Evolutionary conservation across 108 stramenopile genomes (phyloP), one percentile per base, ranked within the genome.

Genomic region (Licmophora abbreviata): DNA sequence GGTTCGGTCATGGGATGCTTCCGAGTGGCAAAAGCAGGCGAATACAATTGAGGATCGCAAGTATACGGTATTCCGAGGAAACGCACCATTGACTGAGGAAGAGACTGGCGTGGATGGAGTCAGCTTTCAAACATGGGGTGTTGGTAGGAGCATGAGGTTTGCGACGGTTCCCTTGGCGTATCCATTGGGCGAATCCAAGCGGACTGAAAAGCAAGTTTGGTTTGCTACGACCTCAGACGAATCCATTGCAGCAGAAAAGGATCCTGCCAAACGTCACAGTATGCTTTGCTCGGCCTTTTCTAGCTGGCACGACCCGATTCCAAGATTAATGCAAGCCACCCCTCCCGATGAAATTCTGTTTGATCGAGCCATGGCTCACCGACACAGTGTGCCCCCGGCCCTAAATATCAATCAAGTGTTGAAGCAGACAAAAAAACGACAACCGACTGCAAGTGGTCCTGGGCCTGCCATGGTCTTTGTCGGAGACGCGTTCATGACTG

Each of bases 51-150:
- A 87, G 56, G 81, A 85, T 69, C 64, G 90, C 35, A 48, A 76
- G 35, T 92, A 92, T 44, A 65, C 73, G 23, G 90, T 92, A 6
- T 87, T 85, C 45, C 83, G 90, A 38, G 90, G 90, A 17, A 92
- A 87, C 74, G 62, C 90, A 9, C 63, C 66, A 11, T 36, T 83
- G 20, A 63, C 70, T 8, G 29, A 20, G 5, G 54, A 61, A 24
- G 67, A 77, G 0, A 57, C 17, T 4, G 71, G 54, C 25, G 63
- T 74, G 11, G 47, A 74, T 51, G 78, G 70, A 14, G 0, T 59
- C 27, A 77, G 77, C 51, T 92, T 92, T 51, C 90, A 92, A 53
- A 92, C 84, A 3, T 92, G 90, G 90, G 90, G 90, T 15, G 74
- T 74, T 45, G 61, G 74, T 8, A 42, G 55, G 23, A 69, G 58